Conservation (phyloP, 2,329 filamentous ascomycete genomes). For the Calonectria leucothoes region DNA sequence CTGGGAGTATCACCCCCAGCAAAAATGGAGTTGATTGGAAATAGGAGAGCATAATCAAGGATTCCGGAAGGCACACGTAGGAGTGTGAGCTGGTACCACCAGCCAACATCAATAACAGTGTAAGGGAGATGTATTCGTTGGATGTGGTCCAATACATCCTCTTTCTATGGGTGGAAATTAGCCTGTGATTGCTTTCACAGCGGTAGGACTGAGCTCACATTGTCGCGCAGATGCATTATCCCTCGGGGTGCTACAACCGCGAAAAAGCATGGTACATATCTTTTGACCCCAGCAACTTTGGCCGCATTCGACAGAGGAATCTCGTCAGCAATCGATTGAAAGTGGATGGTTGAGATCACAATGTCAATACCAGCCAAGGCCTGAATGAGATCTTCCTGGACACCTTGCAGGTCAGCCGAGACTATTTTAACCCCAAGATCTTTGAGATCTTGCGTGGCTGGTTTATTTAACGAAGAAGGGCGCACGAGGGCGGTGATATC, state of each 20-base stretch:
- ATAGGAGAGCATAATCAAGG: conserved; percentile 39
- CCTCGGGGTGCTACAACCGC: neutral
- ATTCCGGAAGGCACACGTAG: conserved; percentile 42
- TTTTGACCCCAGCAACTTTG: conserved; percentile 10
- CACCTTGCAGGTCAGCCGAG: neutral
- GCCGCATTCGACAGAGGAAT: conserved; percentile 14
- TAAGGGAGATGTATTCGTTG: conserved; percentile 60
- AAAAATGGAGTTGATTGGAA: conserved; percentile 50
- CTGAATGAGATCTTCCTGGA: neutral
- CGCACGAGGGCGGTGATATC: conserved; percentile 12
- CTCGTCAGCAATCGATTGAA: neutral
- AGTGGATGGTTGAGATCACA: conserved; percentile 3
- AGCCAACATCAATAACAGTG: conserved; percentile 68
- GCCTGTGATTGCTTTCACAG: conserved; percentile 30
- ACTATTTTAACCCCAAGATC: neutral
- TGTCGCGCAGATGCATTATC: neutral
- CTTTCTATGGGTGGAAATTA: conserved; percentile 51
- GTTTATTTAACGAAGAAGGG: conserved; percentile 9
- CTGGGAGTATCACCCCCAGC: conserved; percentile 58
- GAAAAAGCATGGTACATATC: conserved; percentile 16
- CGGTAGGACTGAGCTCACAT: neutral
- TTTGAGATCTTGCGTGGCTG: neutral
- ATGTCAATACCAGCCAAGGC: conserved; percentile 10
- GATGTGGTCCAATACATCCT: conserved; percentile 61
- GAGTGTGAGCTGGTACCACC: conserved; percentile 63